A percentile compares a stretch with the other conserved stretches of the same genome.
Conservation (phyloP, 176 grass and related monocot genomes). For the Oryza rufipogon region DNA sequence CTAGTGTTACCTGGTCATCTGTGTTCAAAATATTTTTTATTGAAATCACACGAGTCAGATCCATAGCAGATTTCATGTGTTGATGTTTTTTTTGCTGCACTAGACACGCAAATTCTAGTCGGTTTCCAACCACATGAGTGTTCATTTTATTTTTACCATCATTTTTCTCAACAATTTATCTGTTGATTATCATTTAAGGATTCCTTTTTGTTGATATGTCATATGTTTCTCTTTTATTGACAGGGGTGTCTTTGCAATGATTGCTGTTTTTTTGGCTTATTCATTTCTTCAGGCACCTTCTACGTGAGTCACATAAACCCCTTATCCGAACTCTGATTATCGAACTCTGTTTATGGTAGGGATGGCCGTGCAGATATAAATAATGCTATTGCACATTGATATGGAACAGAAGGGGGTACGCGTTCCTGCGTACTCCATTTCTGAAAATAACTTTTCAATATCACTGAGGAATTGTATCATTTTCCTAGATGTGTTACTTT, state of each 20-base stretch:
- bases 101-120: not conserved
- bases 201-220: not conserved
- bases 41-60: not conserved
- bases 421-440: not conserved
- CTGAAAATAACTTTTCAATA: not conserved
- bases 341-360: not conserved
- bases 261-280: conserved; percentile 96
- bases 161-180: conserved; percentile 10
- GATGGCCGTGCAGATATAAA: not conserved
- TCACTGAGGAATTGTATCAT: not conserved
- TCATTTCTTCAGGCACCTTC: conserved; percentile 99
- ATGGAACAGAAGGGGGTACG: not conserved
- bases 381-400: not conserved
- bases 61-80: not conserved
- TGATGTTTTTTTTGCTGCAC: not conserved
- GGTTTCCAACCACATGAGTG: not conserved
- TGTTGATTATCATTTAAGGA: conserved; percentile 16
- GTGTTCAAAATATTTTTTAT: not conserved
- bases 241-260: conserved; percentile 97
- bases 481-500: not conserved
- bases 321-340: not conserved
- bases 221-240: conserved; percentile 30
- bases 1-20: not conserved
- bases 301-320: conserved; percentile 64
- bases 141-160: not conserved